Conservation (phyloP, 179 eudicot species). For the Beta macrorhiza region DNA sequence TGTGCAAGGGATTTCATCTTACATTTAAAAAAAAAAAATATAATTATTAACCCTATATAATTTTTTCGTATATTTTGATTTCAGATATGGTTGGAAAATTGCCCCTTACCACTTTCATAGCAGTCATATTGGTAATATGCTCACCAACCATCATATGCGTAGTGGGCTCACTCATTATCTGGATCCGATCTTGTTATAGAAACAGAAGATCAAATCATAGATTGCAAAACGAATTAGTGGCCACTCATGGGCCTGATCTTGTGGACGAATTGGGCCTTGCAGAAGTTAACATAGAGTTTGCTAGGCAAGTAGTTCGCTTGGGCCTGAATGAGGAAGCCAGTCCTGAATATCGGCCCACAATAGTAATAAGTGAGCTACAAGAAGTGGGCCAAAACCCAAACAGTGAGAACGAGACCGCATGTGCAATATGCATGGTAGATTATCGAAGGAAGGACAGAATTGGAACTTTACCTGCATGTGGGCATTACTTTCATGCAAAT, state of each 20-base stretch:
- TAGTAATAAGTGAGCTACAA: slow-evolving; percentile 22
- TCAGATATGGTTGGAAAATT: slow-evolving; percentile 25
- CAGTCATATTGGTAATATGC: slow-evolving; percentile 25
- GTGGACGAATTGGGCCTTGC: slow-evolving; percentile 27
- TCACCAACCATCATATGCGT: slow-evolving; percentile 25
- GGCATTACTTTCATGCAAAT: slow-evolving; percentile 34
- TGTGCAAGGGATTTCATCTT: too few relatives aligned
- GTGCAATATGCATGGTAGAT: slow-evolving; percentile 34
- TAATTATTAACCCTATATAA: too few relatives aligned
- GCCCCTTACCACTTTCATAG: slow-evolving; percentile 19
- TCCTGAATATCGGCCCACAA: slow-evolving; percentile 16
- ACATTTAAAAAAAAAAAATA: too few relatives aligned
- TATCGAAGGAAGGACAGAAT: slow-evolving; percentile 26
- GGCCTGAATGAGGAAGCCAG: neutral
- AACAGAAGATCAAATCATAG: neutral
- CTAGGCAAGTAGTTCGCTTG: slow-evolving; percentile 19
- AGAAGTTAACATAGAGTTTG: slow-evolving; percentile 26
- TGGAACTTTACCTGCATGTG: slow-evolving; percentile 33
- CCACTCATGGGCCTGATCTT: slow-evolving; percentile 10
- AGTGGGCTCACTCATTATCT: slow-evolving; percentile 23
- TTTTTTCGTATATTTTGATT: neutral
- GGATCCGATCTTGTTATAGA: slow-evolving; percentile 20
- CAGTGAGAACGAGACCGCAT: slow-evolving; percentile 17
- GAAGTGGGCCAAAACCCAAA: slow-evolving; percentile 19
- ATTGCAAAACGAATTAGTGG: neutral